Evolutionary conservation across 768 basidiomycete species (phyloP), one percentile per base, ranked within the genome.

Genomic region (Tricholoma furcatifolium): DNA sequence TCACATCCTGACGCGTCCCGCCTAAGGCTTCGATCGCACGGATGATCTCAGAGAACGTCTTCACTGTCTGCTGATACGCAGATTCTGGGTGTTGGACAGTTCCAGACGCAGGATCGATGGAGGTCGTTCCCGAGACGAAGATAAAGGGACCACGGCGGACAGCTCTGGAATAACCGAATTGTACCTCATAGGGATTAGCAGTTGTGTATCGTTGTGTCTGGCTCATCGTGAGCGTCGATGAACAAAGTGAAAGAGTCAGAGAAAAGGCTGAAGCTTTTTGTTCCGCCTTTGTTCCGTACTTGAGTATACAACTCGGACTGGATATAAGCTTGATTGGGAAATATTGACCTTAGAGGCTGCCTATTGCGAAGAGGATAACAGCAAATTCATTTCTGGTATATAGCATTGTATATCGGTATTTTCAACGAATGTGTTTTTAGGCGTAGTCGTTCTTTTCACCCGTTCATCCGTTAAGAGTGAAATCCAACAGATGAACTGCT

Each of bases 91-190:
- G 67, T 20, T 70, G 69, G 31, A 80, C 60, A 31, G 59, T 55
- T 21, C 74, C 74, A 6, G 73, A 71, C 15, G 60, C 50, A 15
- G 74, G 66, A 52, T 75, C 73, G 64, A 76, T 70, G 30, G 78
- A 73, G 2, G 79, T 80, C 14, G 80, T 81, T 3, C 80, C 80
- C 9, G 79, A 80, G 30, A 81, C 74, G 61, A 76, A 77, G 60
- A 81, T 74, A 67, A 74, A 77, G 4, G 76, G 74, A 0, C 81
- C 81, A 49, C 74, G 71, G 12, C 78, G 76, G 23, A 80, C 69
- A 6, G 78, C 79, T 53, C 80, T 67, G 27, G 77, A 80, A 62
- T 80, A 81, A 0, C 80, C 80, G 53, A 79, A 81, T 51, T 70
- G 58, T 12, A 60, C 58, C 60, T 83, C 80, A 62, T 78, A 83